Conservation (phyloP, 371 early-diverging fungal genomes). For the Fennellomyces sp. region DNA sequence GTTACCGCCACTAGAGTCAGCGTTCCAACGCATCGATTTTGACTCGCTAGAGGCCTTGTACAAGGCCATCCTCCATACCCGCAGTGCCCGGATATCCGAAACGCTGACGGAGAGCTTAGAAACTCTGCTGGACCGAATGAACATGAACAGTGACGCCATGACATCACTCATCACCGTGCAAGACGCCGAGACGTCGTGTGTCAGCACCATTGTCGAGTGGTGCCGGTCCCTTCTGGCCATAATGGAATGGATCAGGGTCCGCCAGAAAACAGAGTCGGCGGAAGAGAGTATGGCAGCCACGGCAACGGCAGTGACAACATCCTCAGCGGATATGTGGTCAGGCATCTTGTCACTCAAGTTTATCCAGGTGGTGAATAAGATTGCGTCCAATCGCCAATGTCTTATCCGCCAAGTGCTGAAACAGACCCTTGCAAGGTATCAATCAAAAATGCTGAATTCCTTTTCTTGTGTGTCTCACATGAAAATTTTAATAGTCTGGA, state of each 20-base stretch:
- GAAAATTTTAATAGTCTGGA: conserved; percentile 17
- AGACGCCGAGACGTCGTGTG: conserved; percentile 13
- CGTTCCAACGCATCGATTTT: conserved; percentile 4
- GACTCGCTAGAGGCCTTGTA: conserved; percentile 6
- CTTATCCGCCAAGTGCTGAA: conserved; percentile 9
- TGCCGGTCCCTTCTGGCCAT: conserved; percentile 32
- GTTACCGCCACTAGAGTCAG: conserved; percentile 3
- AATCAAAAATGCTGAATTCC: background rate
- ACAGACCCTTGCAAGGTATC: conserved; percentile 17
- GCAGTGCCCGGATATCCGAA: conserved; percentile 19
- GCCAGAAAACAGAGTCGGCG: background rate
- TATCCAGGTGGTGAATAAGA: conserved; percentile 34
- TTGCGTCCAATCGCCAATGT: conserved; percentile 4
- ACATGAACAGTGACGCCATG: conserved; percentile 30
- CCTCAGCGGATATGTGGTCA: conserved; percentile 6
- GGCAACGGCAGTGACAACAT: background rate
- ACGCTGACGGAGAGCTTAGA: conserved; percentile 42
- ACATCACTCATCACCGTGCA: conserved; percentile 12
- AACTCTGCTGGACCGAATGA: conserved; percentile 41
- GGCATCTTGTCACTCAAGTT: conserved; percentile 35
- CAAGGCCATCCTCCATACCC: conserved; percentile 5
- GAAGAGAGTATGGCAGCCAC: background rate
- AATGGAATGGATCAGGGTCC: conserved; percentile 30
- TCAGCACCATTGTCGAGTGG: conserved; percentile 38
- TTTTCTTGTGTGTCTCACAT: background rate